Conservation (phyloP, 2,329 filamentous ascomycete species). For the Penicillium sp. region DNA sequence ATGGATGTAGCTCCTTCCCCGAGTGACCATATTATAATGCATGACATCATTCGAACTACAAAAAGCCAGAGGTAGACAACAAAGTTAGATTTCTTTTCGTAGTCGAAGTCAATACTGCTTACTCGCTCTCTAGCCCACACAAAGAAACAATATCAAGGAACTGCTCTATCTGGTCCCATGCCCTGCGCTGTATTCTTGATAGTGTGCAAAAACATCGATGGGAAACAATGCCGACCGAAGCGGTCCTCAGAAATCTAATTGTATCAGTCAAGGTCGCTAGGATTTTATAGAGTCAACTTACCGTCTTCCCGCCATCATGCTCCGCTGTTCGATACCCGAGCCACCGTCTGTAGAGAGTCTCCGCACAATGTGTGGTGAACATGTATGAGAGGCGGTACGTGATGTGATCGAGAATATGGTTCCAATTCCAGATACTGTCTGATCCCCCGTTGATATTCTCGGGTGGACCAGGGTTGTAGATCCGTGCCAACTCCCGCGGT, state of each 20-base stretch:
- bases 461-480: slow-evolving; percentile 56
- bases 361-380: slow-evolving; percentile 38
- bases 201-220: slow-evolving; percentile 28
- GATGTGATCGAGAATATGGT: slow-evolving; percentile 32
- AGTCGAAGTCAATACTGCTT: too few relatives aligned
- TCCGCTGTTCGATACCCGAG: slow-evolving; percentile 41
- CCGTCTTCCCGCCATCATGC: slow-evolving; percentile 21
- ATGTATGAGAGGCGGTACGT: slow-evolving; percentile 31
- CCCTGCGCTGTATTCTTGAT: slow-evolving; percentile 23
- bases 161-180: slow-evolving; percentile 22
- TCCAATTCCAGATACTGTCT: slow-evolving; percentile 41
- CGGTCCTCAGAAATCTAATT: slow-evolving; percentile 16
- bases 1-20: too few relatives aligned
- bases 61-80: too few relatives aligned
- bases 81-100: too few relatives aligned
- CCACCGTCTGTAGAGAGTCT: slow-evolving; percentile 60
- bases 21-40: too few relatives aligned
- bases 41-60: too few relatives aligned
- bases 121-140: not conserved
- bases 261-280: not conserved
- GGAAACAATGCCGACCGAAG: slow-evolving; percentile 27
- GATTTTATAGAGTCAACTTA: slow-evolving; percentile 3
- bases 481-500: slow-evolving; percentile 54
- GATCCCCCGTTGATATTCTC: slow-evolving; percentile 52
- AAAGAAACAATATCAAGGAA: slow-evolving; percentile 12